Conservation (phyloP, 2,329 filamentous ascomycete species). For the Talaromyces rugulosus region DNA sequence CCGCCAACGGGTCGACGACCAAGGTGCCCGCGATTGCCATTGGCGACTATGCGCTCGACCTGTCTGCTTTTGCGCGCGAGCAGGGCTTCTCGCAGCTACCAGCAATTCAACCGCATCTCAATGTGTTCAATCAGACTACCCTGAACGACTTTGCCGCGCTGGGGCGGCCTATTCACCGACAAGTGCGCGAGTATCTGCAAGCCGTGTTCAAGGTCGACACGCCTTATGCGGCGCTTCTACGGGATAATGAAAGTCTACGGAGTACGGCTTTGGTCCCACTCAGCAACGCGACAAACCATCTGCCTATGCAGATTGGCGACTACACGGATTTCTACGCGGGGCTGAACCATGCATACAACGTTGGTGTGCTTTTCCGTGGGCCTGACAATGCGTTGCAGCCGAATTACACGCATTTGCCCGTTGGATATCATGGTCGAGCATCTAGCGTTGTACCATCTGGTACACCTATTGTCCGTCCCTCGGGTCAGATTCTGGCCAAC, state of each 20-base stretch:
- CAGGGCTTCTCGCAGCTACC: constrained; percentile 59
- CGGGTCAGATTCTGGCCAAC: constrained; percentile 68
- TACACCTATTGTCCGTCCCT: constrained; percentile 67
- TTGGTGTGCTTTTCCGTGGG: constrained; percentile 69
- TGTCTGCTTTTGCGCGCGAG: constrained; percentile 57
- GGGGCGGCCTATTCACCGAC: constrained; percentile 62
- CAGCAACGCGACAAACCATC: constrained; percentile 58
- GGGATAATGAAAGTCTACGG: constrained; percentile 57
- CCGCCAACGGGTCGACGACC: constrained; percentile 51
- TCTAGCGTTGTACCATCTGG: constrained; percentile 72
- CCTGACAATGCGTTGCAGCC: constrained; percentile 69
- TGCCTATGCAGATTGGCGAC: constrained; percentile 75
- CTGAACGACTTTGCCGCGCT: constrained; percentile 71
- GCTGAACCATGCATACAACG: constrained; percentile 70
- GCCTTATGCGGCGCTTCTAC: constrained; percentile 57
- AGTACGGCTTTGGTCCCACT: constrained; percentile 57
- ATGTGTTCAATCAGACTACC: constrained; percentile 61
- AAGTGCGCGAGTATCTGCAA: constrained; percentile 67
- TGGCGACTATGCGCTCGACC: constrained; percentile 66
- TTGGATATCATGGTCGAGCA: constrained; percentile 75
- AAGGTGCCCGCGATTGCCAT: constrained; percentile 68
- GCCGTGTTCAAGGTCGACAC: constrained; percentile 60
- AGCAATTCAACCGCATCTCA: constrained; percentile 52
- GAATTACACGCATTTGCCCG: constrained; percentile 77
- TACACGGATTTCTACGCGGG: constrained; percentile 86